A percentile compares a stretch with the other conserved stretches of the same genome.
Evolutionary conservation across 192 early-diverging fungal genomes (phyloP).

Genomic region (Podila horticola): DNA sequence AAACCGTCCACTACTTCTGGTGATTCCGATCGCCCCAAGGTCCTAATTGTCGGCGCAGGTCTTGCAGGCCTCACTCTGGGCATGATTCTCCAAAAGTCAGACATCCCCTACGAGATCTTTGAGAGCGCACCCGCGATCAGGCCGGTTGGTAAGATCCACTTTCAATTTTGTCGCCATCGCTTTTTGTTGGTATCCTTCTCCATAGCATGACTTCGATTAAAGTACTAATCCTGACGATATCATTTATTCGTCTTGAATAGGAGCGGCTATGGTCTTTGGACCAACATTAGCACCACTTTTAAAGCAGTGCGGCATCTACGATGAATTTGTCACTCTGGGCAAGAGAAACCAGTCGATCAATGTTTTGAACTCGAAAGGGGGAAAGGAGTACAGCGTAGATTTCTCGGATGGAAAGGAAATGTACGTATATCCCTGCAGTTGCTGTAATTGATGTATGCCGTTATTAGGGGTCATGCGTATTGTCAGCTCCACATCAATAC

Average conservation of each 20-base stretch:
- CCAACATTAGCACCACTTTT: conserved; percentile 14
- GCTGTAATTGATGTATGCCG: neutral
- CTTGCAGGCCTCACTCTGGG: conserved; percentile 11
- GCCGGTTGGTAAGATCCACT: conserved; percentile 10
- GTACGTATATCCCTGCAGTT: conserved; percentile 7
- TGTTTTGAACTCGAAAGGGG: conserved; percentile 19
- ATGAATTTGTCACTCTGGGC: conserved; percentile 20
- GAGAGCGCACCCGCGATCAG: conserved; percentile 11
- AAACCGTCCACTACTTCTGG: conserved; percentile 9
- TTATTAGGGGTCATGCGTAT: too few relatives aligned
- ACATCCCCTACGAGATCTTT: conserved; percentile 17
- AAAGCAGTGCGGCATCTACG: conserved; percentile 20
- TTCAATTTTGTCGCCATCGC: neutral
- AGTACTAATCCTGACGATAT: neutral
- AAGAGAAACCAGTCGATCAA: conserved; percentile 20
- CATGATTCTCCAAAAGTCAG: conserved; percentile 26
- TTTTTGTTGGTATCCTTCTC: conserved; percentile 4
- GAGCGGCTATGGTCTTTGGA: conserved; percentile 25
- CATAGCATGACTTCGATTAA: neutral
- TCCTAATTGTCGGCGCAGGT: conserved; percentile 14
- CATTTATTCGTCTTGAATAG: conserved; percentile 12
- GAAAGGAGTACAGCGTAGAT: conserved; percentile 15
- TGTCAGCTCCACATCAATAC: neutral
- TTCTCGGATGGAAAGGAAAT: conserved; percentile 20
- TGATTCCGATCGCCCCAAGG: conserved; percentile 11